phyloP scores from a whole-genome alignment of 1,139 yeast species.

The Lodderomyces orthopsilosis region DNA sequence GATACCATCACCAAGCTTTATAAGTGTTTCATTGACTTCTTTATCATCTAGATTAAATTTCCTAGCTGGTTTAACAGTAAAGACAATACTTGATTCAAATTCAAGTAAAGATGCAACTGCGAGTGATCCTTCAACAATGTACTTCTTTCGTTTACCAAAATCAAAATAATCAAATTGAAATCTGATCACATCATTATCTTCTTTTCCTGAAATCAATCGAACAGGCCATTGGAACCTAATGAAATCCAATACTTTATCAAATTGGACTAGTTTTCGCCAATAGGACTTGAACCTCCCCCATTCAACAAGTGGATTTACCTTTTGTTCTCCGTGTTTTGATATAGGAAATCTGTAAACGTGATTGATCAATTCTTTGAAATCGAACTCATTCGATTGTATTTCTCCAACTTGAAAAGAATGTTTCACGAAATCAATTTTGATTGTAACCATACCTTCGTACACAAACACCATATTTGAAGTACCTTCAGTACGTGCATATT shows the following conservation, averaged over 20 bases:
- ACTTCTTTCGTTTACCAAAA: constrained; percentile 5
- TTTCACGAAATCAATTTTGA: constrained; percentile 16
- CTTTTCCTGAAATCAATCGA: constrained; percentile 8
- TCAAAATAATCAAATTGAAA: constrained; percentile 15
- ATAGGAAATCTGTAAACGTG: constrained; percentile 8
- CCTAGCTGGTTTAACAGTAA: not conserved
- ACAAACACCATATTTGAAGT: constrained; percentile 13
- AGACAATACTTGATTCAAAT: not conserved
- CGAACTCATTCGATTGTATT: constrained; percentile 4
- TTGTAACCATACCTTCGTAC: constrained; percentile 17
- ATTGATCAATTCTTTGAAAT: constrained; percentile 10
- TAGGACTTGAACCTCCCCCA: constrained; percentile 14
- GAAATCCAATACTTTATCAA: constrained; percentile 30
- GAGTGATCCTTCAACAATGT: constrained; percentile 1
- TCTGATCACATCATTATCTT: constrained; percentile 7
- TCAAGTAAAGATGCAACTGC: not conserved
- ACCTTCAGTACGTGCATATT: constrained; percentile 8
- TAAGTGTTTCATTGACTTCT: not conserved
- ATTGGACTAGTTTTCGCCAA: constrained; percentile 21
- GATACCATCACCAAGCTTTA: not conserved
- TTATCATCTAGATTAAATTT: not conserved
- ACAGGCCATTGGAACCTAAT: constrained; percentile 31
- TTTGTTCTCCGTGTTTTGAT: constrained; percentile 3
- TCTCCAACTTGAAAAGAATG: constrained; percentile 1
- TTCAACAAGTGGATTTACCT: constrained; percentile 15